Evolutionary conservation across 2,329 filamentous ascomycete genomes (phyloP).

Genomic region (Tolypocladium ovalisporum): DNA sequence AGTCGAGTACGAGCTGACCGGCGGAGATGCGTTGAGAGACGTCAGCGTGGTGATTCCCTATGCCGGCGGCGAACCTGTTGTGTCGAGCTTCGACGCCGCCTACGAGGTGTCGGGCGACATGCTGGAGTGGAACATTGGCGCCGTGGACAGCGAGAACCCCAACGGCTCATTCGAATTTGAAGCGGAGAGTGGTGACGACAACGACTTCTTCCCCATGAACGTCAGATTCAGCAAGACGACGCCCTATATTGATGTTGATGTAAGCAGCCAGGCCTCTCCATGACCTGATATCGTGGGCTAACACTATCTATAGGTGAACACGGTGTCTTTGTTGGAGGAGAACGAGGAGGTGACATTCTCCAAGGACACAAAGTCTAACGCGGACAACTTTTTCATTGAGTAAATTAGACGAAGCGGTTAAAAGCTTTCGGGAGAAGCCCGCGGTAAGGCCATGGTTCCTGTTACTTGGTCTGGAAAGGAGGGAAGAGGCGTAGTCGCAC

Average conservation of each 20-base stretch:
- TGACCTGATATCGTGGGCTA: conserved; percentile 10
- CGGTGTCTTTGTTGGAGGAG: conserved; percentile 62
- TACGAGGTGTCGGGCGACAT: conserved; percentile 91
- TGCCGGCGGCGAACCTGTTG: conserved; percentile 68
- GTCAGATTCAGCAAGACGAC: conserved; percentile 77
- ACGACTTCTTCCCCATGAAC: conserved; percentile 97
- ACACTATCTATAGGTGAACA: conserved; percentile 38
- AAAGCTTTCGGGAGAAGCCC: neutral
- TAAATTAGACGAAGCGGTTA: conserved; percentile 24
- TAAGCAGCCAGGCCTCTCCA: conserved; percentile 38
- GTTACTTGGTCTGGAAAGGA: neutral
- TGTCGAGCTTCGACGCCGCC: conserved; percentile 86
- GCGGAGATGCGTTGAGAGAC: conserved; percentile 67
- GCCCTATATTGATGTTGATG: conserved; percentile 88
- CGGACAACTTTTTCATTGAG: conserved; percentile 68
- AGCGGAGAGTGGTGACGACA: conserved; percentile 74
- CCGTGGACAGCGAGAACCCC: conserved; percentile 70
- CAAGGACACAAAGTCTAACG: conserved; percentile 67
- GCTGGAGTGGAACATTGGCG: conserved; percentile 87
- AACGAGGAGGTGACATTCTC: conserved; percentile 72
- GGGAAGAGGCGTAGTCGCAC: neutral
- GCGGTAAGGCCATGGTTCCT: neutral
- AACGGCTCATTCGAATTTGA: conserved; percentile 94
- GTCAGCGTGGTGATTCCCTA: conserved; percentile 86
- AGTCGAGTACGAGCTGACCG: conserved; percentile 88